These are phyloP conservation scores for Scytalidium lignicola DNA, from an alignment of 2,329 filamentous ascomycete species.

Conservation along the genomic window DNA sequence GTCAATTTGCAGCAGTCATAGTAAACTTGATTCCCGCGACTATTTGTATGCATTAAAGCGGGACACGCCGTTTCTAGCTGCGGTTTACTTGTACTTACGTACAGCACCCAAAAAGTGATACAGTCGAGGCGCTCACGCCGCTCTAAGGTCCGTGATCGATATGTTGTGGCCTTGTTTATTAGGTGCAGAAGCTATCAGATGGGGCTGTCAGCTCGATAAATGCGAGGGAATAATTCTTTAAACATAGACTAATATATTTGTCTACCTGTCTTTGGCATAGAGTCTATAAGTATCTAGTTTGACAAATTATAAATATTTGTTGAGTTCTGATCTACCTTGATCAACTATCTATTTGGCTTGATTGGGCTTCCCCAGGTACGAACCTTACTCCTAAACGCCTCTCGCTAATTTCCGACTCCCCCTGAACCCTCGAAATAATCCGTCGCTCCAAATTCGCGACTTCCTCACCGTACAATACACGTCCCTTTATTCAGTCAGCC, in stretches of 20 bases:
- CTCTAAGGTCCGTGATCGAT: neutral
- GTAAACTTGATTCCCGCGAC: neutral
- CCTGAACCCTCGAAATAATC: constrained; percentile 15
- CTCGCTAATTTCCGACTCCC: constrained; percentile 19
- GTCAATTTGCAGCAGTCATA: neutral
- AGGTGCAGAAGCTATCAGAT: neutral
- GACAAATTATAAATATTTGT: neutral
- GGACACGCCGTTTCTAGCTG: neutral
- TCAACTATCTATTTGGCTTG: neutral
- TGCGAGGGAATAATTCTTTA: neutral
- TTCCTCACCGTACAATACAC: constrained; percentile 12
- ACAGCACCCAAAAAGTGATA: too few species aligned
- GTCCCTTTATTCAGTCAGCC: constrained; percentile 16
- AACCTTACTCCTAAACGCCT: neutral
- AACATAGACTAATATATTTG: neutral
- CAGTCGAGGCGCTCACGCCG: neutral
- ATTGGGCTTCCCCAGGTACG: neutral
- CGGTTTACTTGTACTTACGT: neutral
- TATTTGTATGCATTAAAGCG: neutral
- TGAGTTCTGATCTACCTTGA: neutral
- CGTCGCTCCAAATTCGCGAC: constrained; percentile 19
- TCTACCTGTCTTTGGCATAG: neutral
- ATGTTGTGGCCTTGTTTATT: neutral
- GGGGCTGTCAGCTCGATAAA: neutral
- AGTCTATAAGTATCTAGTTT: neutral